Percentiles rank a stretch among this genome's conserved stretches.
phyloP scores from a whole-genome alignment of 2,329 filamentous ascomycete species.

The Alternaria sp. region DNA sequence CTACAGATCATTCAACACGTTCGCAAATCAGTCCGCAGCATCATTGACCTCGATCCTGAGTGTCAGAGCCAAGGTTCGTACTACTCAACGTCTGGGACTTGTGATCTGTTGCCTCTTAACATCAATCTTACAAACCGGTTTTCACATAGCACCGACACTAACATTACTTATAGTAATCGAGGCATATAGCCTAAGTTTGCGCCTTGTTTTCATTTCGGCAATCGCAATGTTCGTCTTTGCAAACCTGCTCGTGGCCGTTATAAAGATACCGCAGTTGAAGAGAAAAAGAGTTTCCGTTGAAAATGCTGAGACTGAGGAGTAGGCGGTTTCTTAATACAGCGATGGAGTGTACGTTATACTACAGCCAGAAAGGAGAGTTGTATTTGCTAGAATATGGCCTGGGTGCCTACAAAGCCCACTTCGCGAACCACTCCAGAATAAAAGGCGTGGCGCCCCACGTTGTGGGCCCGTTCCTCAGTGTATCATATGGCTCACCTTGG shows the following conservation, averaged over 20 bases:
- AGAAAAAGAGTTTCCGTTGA: conserved; percentile 26
- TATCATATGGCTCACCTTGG: conserved; percentile 34
- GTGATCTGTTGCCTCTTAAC: not conserved
- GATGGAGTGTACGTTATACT: not conserved
- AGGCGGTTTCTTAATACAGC: not conserved
- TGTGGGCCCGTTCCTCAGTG: conserved; percentile 28
- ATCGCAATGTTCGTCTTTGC: conserved; percentile 59
- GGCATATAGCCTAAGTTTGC: conserved; percentile 51
- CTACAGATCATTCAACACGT: conserved; percentile 57
- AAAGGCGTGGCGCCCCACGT: conserved; percentile 35
- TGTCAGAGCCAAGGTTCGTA: conserved; percentile 58
- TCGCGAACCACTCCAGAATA: conserved; percentile 32
- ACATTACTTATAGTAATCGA: conserved; percentile 45
- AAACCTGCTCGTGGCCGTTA: conserved; percentile 60
- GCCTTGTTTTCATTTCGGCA: conserved; percentile 56
- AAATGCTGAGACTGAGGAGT: conserved; percentile 1
- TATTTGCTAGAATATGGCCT: not conserved
- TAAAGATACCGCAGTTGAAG: conserved; percentile 62
- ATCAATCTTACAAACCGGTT: not conserved
- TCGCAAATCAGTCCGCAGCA: conserved; percentile 60
- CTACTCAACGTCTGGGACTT: not conserved
- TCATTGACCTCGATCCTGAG: conserved; percentile 55
- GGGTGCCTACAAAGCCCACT: conserved; percentile 23
- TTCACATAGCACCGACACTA: conserved; percentile 35
- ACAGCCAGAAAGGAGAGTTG: not conserved